Percentiles rank a stretch among this genome's conserved stretches.
phyloP scores from a whole-genome alignment of 2,329 filamentous ascomycete species.

The Fusarium floridanum region DNA sequence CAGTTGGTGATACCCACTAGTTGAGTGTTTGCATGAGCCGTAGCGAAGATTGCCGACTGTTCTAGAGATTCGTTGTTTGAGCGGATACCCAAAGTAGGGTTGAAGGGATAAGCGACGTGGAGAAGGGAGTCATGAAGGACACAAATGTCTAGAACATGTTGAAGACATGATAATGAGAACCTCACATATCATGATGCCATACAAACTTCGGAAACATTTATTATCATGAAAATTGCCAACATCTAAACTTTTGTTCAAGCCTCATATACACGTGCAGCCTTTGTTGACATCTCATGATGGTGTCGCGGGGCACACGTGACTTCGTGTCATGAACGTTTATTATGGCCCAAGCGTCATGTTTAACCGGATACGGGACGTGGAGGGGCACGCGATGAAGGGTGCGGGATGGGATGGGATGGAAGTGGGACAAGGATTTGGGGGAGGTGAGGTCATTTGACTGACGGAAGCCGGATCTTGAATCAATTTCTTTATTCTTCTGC shows the following conservation, averaged over 20 bases:
- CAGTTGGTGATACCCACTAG: not conserved
- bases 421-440: constrained; percentile 22
- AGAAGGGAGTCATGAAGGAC: not conserved
- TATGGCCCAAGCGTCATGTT: constrained; percentile 38
- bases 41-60: not conserved
- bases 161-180: not conserved
- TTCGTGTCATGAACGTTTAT: constrained; percentile 51
- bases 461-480: not conserved
- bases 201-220: not conserved
- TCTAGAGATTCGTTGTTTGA: not conserved
- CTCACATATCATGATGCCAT: not conserved
- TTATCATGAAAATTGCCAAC: not conserved
- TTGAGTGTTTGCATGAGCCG: not conserved
- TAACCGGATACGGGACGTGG: constrained; percentile 25
- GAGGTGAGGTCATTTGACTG: constrained; percentile 31
- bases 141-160: not conserved
- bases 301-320: constrained; percentile 47
- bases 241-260: not conserved
- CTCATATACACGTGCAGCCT: not conserved
- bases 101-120: not conserved
- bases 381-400: constrained; percentile 17
- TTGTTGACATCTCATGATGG: constrained; percentile 2
- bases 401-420: not conserved
- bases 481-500: constrained; percentile 21
- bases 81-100: not conserved